These are phyloP conservation scores for Friedmanniomyces endolithicus DNA, from an alignment of 495 filamentous ascomycete genomes.

Conservation along the genomic window DNA sequence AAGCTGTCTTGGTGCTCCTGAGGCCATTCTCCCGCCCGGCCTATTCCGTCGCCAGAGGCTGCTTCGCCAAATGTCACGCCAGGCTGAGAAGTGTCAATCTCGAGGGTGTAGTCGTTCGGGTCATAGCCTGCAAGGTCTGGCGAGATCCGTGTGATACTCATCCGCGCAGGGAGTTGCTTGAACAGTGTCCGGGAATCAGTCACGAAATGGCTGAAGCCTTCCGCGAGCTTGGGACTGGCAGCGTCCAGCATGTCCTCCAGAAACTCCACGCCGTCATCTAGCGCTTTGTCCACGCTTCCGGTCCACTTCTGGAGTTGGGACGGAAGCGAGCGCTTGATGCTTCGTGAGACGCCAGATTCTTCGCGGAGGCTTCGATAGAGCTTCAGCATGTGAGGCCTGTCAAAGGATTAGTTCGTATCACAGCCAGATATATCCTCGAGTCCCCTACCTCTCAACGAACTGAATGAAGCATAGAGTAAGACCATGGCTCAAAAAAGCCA, in stretches of 20 bases:
- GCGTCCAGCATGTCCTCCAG: constrained; percentile 82
- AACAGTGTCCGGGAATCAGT: constrained; percentile 80
- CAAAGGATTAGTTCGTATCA: background rate
- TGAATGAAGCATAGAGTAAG: constrained; percentile 80
- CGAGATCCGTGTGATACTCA: constrained; percentile 71
- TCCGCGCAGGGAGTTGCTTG: constrained; percentile 75
- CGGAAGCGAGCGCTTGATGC: constrained; percentile 75
- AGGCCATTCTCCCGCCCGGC: constrained; percentile 37
- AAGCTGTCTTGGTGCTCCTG: constrained; percentile 45
- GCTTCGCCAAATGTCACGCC: constrained; percentile 38
- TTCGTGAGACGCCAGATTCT: constrained; percentile 84
- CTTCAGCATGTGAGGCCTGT: constrained; percentile 91
- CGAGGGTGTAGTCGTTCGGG: constrained; percentile 66
- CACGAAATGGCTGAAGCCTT: constrained; percentile 74
- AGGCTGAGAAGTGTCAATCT: constrained; percentile 51
- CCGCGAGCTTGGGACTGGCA: constrained; percentile 75
- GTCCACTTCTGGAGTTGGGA: constrained; percentile 64
- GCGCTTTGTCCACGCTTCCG: constrained; percentile 72
- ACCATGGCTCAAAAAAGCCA: constrained; percentile 76
- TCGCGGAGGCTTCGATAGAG: constrained; percentile 79
- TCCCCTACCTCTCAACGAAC: constrained; percentile 53
- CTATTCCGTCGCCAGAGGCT: constrained; percentile 37
- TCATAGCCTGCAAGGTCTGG: constrained; percentile 77
- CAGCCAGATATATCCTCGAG: background rate
- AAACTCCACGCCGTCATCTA: constrained; percentile 72